These are phyloP conservation scores for Rhypophila decipiens DNA, from an alignment of 495 filamentous ascomycete genomes.

Conservation along the genomic window DNA sequence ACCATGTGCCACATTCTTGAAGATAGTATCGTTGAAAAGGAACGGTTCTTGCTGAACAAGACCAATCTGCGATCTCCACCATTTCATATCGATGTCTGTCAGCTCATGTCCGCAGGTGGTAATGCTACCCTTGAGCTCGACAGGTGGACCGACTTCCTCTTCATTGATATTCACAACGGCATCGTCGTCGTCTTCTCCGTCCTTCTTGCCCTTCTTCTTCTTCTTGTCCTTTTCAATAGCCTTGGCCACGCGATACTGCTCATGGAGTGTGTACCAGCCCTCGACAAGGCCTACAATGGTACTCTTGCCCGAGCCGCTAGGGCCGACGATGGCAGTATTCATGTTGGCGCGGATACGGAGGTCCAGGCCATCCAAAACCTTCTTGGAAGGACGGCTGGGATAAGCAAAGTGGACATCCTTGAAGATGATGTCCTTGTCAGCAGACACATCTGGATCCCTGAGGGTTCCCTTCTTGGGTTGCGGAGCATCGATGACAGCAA, in stretches of 20 bases:
- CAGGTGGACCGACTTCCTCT: slow-evolving; percentile 32
- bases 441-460: slow-evolving; percentile 38
- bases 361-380: slow-evolving; percentile 50
- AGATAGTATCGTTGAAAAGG: slow-evolving; percentile 67
- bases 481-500: slow-evolving; percentile 51
- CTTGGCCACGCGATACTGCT: slow-evolving; percentile 43
- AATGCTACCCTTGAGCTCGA: slow-evolving; percentile 44
- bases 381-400: slow-evolving; percentile 59
- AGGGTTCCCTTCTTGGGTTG: slow-evolving; percentile 36
- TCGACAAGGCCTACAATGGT: slow-evolving; percentile 89
- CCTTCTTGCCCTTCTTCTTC: slow-evolving; percentile 22
- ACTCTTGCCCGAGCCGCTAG: slow-evolving; percentile 81
- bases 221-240: slow-evolving; percentile 37
- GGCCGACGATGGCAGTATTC: slow-evolving; percentile 81
- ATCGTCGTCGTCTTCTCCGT: slow-evolving; percentile 28
- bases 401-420: slow-evolving; percentile 60
- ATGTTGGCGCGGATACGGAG: slow-evolving; percentile 65
- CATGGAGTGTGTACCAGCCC: slow-evolving; percentile 76
- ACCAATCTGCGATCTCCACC: slow-evolving; percentile 63
- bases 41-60: slow-evolving; percentile 69
- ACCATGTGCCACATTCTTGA: slow-evolving; percentile 56
- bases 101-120: slow-evolving; percentile 51
- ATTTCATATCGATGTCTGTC: slow-evolving; percentile 50
- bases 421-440: slow-evolving; percentile 52
- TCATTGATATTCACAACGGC: slow-evolving; percentile 6